Conservation (phyloP, 139 green algal genomes). For the Chlamydomonas sp. region DNA sequence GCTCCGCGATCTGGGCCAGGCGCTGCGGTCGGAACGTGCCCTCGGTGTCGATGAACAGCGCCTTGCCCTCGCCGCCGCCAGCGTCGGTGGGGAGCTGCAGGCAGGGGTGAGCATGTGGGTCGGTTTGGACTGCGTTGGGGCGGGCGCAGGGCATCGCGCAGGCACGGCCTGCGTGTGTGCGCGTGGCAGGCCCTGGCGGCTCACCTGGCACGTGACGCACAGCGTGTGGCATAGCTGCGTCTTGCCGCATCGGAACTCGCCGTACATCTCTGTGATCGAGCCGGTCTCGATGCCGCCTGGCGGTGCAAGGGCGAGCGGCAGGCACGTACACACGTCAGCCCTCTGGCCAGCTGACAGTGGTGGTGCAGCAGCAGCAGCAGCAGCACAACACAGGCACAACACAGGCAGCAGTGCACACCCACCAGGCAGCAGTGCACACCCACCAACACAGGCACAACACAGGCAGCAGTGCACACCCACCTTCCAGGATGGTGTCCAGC, state of each 20-base stretch:
- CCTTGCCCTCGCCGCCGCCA: conserved; percentile 94
- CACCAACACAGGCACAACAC: too few species aligned
- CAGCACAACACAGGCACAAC: too few species aligned
- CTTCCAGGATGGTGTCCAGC: conserved; percentile 85
- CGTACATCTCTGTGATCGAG: conserved; percentile 97
- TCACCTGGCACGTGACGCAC: conserved; percentile 59
- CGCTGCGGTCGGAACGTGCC: conserved; percentile 88
- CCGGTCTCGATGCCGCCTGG: conserved; percentile 93
- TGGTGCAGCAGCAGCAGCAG: neutral
- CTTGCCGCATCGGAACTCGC: conserved; percentile 92
- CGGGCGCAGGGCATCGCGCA: too few species aligned
- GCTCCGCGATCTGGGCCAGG: conserved; percentile 87
- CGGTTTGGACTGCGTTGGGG: too few species aligned
- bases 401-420: neutral
- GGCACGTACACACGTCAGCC: neutral
- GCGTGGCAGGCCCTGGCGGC: too few species aligned
- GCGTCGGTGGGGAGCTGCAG: conserved; percentile 79
- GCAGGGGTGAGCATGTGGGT: neutral
- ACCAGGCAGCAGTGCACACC: neutral
- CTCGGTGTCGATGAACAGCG: conserved; percentile 98
- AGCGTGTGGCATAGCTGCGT: conserved; percentile 98
- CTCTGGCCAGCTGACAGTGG: neutral
- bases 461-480: too few species aligned
- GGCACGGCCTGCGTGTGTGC: too few species aligned
- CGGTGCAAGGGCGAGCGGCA: neutral